Base-by-base conservation (phyloP, 768 basidiomycete species). In the Termitomyces sp. region DNA sequence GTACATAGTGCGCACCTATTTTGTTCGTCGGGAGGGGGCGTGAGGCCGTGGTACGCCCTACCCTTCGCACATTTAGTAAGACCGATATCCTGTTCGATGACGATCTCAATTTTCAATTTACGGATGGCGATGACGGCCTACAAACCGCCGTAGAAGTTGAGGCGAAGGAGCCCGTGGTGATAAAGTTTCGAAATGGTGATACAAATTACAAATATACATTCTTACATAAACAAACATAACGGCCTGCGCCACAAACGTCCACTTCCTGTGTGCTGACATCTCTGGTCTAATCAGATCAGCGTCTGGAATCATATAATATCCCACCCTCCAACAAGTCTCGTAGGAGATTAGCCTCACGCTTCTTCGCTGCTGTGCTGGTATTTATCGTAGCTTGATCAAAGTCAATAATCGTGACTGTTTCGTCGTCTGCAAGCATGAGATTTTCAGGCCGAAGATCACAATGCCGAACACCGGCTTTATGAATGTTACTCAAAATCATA, bases 391-490 rank as follows among this genome's bases (percentile, higher is more conserved):
- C 61, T 28, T 48, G 57, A 51, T 64, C 63, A 53, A 64, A 64
- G 38, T 64, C 63, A 14, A 62, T 58, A 6, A 64, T 56, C 9
- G 50, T 30, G 23, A 58, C 50, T 8, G 49, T 20, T 12, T 57
- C 63, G 26, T 40, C 28, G n/a, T 62, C 44, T 35, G 58, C 30
- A 26, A 64, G 18, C 48, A 50, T 58, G 6, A 64, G 57, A 36
- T 64, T 64, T 30, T 40, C 57, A 2, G 61, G 33, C 10, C 63
- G 57, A 30, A 64, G 33, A 33, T 64, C 63, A 38, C 49, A 38
- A 30, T 64, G 63, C 3, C 63, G 57, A 41, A 64, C 61, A 28
- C 63, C 63, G 30, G 61, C 61, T 46, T 30, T 30, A 41, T 63
- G 64, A 1, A 63, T 62, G 8, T 23, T 41, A 18, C 30, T 23